Conservation (phyloP, 768 basidiomycete species). For the Candolleomyces eurysporus region DNA sequence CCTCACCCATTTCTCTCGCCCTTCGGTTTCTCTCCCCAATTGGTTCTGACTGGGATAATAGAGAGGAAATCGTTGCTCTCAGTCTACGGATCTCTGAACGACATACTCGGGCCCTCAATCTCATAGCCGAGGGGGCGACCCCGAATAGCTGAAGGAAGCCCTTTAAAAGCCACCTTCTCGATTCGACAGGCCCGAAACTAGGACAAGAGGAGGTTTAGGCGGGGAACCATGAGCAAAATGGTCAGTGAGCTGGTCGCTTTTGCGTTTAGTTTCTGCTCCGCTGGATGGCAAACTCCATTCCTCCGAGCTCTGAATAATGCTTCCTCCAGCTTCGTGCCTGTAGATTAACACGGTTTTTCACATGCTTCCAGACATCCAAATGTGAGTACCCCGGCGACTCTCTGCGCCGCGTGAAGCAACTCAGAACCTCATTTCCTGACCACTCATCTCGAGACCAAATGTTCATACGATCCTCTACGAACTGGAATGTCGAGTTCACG, state of each 20-base stretch:
- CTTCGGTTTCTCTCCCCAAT: too few relatives aligned
- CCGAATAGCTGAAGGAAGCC: too few relatives aligned
- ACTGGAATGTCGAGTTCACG: constrained; percentile 79
- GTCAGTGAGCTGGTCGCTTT: constrained; percentile 83
- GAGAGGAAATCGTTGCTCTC: too few relatives aligned
- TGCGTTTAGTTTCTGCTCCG: constrained; percentile 77
- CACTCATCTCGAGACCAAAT: constrained; percentile 65
- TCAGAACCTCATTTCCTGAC: not conserved
- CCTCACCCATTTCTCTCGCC: too few relatives aligned
- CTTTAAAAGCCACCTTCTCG: not conserved
- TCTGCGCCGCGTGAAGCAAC: not conserved
- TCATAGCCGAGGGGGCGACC: too few relatives aligned
- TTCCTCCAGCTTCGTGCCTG: not conserved
- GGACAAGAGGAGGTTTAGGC: not conserved
- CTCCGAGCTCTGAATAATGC: not conserved
- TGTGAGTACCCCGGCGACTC: constrained; percentile 40
- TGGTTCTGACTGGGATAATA: too few relatives aligned
- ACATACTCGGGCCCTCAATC: too few relatives aligned
- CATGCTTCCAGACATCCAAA: constrained; percentile 88
- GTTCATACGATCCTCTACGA: constrained; percentile 75
- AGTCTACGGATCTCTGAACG: too few relatives aligned
- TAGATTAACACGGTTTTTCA: constrained; percentile 68
- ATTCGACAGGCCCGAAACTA: not conserved
- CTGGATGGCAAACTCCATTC: constrained; percentile 63
- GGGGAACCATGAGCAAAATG: constrained; percentile 64